Percentiles rank a stretch among this genome's conserved stretches.
Evolutionary conservation across 108 stramenopile species (phyloP).

Genomic region (Cylindrotheca closterium): DNA sequence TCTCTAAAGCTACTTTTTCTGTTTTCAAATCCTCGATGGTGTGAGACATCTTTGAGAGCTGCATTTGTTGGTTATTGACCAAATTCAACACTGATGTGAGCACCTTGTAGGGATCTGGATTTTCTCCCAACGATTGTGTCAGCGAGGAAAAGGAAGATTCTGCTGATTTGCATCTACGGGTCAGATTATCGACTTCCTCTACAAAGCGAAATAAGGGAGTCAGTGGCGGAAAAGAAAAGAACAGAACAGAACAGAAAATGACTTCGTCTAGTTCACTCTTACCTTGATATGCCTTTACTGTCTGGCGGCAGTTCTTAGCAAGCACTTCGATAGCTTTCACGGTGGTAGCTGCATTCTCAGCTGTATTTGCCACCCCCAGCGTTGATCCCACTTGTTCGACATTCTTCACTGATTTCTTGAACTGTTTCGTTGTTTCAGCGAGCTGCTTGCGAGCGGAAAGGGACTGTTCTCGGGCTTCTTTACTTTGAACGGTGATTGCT

Average conservation of each 20-base stretch:
- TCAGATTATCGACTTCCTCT: slow-evolving; percentile 84
- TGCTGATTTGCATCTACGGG: slow-evolving; percentile 69
- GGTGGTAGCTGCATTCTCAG: slow-evolving; percentile 32
- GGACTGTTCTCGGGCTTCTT: slow-evolving; percentile 61
- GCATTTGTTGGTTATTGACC: slow-evolving; percentile 49
- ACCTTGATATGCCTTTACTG: slow-evolving; percentile 80
- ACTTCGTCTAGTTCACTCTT: too few relatives aligned
- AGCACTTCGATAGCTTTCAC: slow-evolving; percentile 52
- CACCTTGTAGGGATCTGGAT: slow-evolving; percentile 47
- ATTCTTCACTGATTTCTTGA: slow-evolving; percentile 76
- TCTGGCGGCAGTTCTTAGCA: slow-evolving; percentile 55
- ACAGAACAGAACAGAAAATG: neutral
- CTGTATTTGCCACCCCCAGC: slow-evolving; percentile 11
- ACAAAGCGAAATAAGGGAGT: neutral
- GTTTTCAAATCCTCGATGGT: slow-evolving; percentile 62
- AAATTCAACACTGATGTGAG: slow-evolving; percentile 42
- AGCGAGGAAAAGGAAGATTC: slow-evolving; percentile 56
- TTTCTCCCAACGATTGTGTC: slow-evolving; percentile 47
- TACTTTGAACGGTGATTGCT: slow-evolving; percentile 31
- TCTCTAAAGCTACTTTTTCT: slow-evolving; percentile 47
- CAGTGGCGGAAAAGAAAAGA: slow-evolving; percentile 1
- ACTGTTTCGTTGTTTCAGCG: slow-evolving; percentile 70
- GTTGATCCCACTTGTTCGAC: slow-evolving; percentile 38
- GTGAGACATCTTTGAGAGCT: slow-evolving; percentile 42
- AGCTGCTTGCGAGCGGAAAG: slow-evolving; percentile 67